These are phyloP conservation scores for Thecaphora thlaspeos DNA, from an alignment of 1,284 basidiomycete genomes.

Conservation along the genomic window DNA sequence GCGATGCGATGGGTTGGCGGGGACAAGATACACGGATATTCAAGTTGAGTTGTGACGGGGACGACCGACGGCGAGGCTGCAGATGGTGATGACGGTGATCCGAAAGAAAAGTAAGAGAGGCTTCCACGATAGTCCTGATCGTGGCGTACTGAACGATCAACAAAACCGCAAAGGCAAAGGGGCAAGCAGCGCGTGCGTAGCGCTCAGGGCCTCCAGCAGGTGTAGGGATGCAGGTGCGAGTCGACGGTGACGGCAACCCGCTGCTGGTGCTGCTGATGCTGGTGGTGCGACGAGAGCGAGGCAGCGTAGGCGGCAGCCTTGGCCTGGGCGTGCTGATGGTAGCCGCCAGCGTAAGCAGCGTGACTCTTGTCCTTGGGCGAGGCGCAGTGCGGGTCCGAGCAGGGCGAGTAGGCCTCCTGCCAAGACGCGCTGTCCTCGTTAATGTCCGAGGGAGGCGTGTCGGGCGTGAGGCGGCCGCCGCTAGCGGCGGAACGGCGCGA, in stretches of 20 bases:
- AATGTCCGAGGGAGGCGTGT: conserved; percentile 49
- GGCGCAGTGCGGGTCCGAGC: background rate
- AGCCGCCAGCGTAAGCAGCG: background rate
- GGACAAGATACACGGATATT: no score
- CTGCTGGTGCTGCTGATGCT: conserved; percentile 15
- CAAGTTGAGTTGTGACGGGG: no score
- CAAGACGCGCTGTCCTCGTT: conserved; percentile 10
- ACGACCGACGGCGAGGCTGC: no score
- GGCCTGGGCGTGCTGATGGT: background rate
- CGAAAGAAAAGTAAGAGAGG: no score
- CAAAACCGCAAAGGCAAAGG: no score
- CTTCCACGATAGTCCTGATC: no score
- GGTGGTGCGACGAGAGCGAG: background rate
- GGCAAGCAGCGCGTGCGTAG: background rate
- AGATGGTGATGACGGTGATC: no score
- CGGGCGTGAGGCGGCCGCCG: conserved; percentile 52
- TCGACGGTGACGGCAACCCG: conserved; percentile 9
- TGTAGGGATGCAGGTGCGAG: conserved; percentile 30
- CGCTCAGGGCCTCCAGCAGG: conserved; percentile 18
- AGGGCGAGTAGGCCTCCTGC: conserved; percentile 5
- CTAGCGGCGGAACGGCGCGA: conserved; percentile 25
- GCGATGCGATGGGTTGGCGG: no score
- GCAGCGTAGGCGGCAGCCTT: background rate
- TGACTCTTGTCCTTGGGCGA: background rate
- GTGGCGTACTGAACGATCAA: no score